Evolutionary conservation across 441 rosid genomes (phyloP).

Genomic region (Viola pubescens): DNA sequence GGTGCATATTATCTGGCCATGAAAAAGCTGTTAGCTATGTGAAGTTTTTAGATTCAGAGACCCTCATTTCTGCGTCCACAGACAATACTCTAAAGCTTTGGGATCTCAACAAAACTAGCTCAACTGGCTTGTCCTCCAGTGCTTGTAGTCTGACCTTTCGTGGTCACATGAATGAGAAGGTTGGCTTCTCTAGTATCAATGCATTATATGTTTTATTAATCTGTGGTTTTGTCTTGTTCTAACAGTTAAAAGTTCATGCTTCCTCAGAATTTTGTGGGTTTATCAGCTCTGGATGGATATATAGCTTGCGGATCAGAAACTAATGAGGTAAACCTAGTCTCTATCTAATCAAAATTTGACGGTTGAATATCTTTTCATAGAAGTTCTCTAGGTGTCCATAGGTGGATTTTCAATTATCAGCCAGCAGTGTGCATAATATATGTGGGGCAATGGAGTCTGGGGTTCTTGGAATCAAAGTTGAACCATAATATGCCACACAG

Average conservation of each 20-base stretch:
- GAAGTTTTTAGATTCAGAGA: slow-evolving; percentile 68
- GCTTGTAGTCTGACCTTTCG: slow-evolving; percentile 54
- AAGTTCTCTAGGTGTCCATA: neutral
- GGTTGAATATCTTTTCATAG: neutral
- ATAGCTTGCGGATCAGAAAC: slow-evolving; percentile 84
- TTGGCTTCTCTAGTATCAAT: slow-evolving; percentile 14
- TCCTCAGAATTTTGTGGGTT: slow-evolving; percentile 74
- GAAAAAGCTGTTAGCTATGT: slow-evolving; percentile 79
- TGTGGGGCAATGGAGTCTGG: no score
- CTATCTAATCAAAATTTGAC: slow-evolving; percentile 3
- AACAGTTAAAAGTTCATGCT: slow-evolving; percentile 18
- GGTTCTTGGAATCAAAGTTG: neutral
- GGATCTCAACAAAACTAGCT: slow-evolving; percentile 53
- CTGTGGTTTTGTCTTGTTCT: slow-evolving; percentile 5
- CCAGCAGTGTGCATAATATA: no score
- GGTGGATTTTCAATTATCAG: no score
- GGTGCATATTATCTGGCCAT: slow-evolving; percentile 66
- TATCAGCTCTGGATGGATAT: slow-evolving; percentile 68
- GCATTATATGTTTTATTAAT: slow-evolving; percentile 9
- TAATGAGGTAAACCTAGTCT: slow-evolving; percentile 49
- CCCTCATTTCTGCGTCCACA: slow-evolving; percentile 77
- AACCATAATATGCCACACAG: neutral
- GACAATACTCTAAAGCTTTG: slow-evolving; percentile 78
- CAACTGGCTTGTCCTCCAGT: slow-evolving; percentile 34
- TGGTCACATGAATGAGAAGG: slow-evolving; percentile 80